Conservation (phyloP, 805 yeast genomes). For the Saturnispora bothae region DNA sequence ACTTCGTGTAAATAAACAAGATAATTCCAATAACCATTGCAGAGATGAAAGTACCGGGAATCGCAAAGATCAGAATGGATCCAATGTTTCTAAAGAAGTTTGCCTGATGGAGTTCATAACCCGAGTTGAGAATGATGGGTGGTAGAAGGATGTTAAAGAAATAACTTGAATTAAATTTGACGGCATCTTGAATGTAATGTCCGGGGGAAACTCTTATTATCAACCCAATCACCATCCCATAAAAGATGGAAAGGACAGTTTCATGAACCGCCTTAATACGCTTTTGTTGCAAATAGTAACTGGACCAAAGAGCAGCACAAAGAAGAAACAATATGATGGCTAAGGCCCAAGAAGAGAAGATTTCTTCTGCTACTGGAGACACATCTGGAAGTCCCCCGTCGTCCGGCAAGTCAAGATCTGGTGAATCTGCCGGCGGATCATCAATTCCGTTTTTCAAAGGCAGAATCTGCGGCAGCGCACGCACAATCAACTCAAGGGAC, state of each 20-base stretch:
- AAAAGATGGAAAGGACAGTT: constrained; percentile 89
- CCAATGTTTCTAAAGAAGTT: constrained; percentile 90
- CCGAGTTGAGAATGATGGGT: constrained; percentile 92
- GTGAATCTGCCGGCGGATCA: constrained; percentile 28
- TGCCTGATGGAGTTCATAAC: constrained; percentile 92
- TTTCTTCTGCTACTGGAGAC: constrained; percentile 88
- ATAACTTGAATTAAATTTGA: constrained; percentile 86
- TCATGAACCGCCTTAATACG: constrained; percentile 95
- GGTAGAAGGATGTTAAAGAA: constrained; percentile 91
- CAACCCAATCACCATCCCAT: constrained; percentile 93
- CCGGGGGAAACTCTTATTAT: constrained; percentile 89
- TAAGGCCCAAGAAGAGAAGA: constrained; percentile 95
- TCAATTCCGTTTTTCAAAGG: neutral
- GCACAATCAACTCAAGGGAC: too few species aligned
- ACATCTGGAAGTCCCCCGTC: constrained; percentile 43
- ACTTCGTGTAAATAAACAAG: constrained; percentile 77
- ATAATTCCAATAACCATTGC: constrained; percentile 86
- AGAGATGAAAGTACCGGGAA: constrained; percentile 92
- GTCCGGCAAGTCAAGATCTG: constrained; percentile 37
- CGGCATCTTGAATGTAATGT: constrained; percentile 93
- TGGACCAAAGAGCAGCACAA: constrained; percentile 88
- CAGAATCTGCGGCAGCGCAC: too few species aligned
- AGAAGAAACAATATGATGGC: constrained; percentile 73
- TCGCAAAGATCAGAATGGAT: constrained; percentile 85
- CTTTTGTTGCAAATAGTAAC: constrained; percentile 83